Evolutionary conservation across 2,329 filamentous ascomycete species (phyloP).

Genomic region (Lasiodiplodia theobromae): DNA sequence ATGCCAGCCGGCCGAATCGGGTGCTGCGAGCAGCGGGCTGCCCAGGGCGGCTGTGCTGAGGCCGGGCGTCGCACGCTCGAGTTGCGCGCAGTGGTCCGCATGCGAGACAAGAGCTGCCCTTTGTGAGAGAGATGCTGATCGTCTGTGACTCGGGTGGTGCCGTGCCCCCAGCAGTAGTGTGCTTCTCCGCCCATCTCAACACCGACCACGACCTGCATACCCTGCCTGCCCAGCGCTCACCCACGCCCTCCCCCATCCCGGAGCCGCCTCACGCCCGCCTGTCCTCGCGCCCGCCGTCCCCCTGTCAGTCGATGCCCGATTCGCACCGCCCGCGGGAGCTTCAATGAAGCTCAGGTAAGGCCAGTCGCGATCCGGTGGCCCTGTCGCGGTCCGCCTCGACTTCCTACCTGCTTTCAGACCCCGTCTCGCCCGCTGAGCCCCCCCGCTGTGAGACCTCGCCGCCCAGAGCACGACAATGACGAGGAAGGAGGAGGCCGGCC

Average conservation of each 20-base stretch:
- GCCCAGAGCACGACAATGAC: constrained; percentile 59
- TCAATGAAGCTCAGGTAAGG: constrained; percentile 30
- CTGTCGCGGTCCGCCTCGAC: constrained; percentile 30
- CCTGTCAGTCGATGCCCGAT: constrained; percentile 27
- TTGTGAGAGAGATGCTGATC: constrained; percentile 29
- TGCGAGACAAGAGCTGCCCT: constrained; percentile 29
- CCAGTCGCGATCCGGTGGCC: constrained; percentile 28
- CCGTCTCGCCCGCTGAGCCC: constrained; percentile 28
- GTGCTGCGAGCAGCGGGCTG: constrained; percentile 5
- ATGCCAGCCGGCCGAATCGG: constrained; percentile 19
- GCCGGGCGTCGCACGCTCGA: constrained; percentile 20
- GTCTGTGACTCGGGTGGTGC: constrained; percentile 26
- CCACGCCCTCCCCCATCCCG: constrained; percentile 21
- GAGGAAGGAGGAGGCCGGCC: constrained; percentile 68
- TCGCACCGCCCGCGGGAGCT: constrained; percentile 23
- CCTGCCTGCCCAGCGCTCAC: constrained; percentile 23
- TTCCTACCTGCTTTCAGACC: constrained; percentile 30
- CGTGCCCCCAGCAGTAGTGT: constrained; percentile 26
- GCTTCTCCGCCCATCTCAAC: constrained; percentile 28
- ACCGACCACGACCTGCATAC: constrained; percentile 27
- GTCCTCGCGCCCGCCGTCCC: constrained; percentile 23
- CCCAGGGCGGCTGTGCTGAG: constrained; percentile 4
- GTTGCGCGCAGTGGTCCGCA: constrained; percentile 21
- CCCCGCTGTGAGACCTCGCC: constrained; percentile 26
- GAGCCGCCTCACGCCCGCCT: constrained; percentile 14